A percentile compares a stretch with the other conserved stretches of the same genome.
These are phyloP conservation scores for Magnolia kwangsiensis DNA, from an alignment of 164 flowering plant species.

Conservation along the genomic window DNA sequence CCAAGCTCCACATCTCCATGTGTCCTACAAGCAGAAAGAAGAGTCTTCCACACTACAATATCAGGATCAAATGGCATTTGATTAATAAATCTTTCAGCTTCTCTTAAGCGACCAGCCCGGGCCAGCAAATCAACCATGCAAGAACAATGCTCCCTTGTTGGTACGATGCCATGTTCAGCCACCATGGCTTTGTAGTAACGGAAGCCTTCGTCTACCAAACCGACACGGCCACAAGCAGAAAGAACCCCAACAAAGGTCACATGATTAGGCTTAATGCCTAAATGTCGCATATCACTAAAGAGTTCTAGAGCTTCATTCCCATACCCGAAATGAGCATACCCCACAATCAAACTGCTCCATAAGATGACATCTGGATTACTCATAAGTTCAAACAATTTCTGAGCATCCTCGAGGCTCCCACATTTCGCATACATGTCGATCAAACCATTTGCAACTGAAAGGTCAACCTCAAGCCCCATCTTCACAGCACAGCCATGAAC, in stretches of 20 bases:
- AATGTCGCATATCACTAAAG: constrained; percentile 41
- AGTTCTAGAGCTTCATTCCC: constrained; percentile 52
- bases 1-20: constrained; percentile 50
- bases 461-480: constrained; percentile 36
- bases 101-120: constrained; percentile 52
- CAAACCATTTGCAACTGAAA: constrained; percentile 42
- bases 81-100: constrained; percentile 52
- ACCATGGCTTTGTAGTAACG: constrained; percentile 43
- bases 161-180: constrained; percentile 42
- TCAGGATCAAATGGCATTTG: constrained; percentile 54
- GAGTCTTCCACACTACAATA: constrained; percentile 55
- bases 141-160: constrained; percentile 60
- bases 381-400: constrained; percentile 38
- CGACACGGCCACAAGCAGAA: constrained; percentile 69
- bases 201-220: constrained; percentile 60
- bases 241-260: constrained; percentile 65
- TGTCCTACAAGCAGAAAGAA: constrained; percentile 61
- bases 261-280: constrained; percentile 50
- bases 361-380: constrained; percentile 51
- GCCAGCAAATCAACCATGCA: constrained; percentile 66
- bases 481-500: constrained; percentile 39
- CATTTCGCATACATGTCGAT: constrained; percentile 71
- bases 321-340: constrained; percentile 59
- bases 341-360: constrained; percentile 66
- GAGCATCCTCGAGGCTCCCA: constrained; percentile 45